Base-by-base conservation (phyloP, 345 rosid genomes). In the Chamaenerion angustifolium region DNA sequence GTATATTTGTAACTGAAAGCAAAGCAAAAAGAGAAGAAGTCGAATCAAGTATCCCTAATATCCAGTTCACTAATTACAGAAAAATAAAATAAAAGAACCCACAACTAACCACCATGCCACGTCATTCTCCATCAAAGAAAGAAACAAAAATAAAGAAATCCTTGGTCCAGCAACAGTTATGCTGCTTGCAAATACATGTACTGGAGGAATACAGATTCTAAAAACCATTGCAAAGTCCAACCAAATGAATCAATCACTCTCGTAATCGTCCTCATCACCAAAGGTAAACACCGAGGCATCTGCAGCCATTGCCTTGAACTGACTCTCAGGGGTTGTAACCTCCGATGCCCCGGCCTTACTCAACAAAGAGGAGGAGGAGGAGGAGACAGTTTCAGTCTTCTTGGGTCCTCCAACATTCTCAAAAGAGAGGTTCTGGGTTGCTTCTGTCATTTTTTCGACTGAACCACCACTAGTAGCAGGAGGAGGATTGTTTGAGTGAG, bases 251-350 rank as follows among this genome's bases (percentile, higher is more conserved):
- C 60, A 76, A 11, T 83, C 94, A 37, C 95, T 89, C 59, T 79
- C 88, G 13, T 65, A 81, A 56, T 88, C 90, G 49, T 88, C 95
- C 4, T 85, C 93, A 25, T 89, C 90, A 48, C 95, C 97, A 25
- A 89, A 85, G 21, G 76, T 70, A 60, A 89, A 90, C 40, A 90
- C 94, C 0, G 89, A 90, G 12, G 93, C 87, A 51, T 83, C 96
- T 15, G 98, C 95, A 45, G 96, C 95, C 43, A 83, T 82, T 50
- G 81, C 82, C 54, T 83, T 87, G 53, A 90, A 76, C 57, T 83
- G 74, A 46, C 77, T 86, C 44, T 56, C 51, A 1, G 59, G 40
- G 44, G 25, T 50, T 11, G 66, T 60, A 14, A 59, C 42, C n/a
- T 6, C 72, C 8, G 46, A n/a, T 23, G 46, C 53, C 1, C 3